Evolutionary conservation across 1,284 basidiomycete genomes (phyloP).

Genomic region (Apiotrichum sp.): DNA sequence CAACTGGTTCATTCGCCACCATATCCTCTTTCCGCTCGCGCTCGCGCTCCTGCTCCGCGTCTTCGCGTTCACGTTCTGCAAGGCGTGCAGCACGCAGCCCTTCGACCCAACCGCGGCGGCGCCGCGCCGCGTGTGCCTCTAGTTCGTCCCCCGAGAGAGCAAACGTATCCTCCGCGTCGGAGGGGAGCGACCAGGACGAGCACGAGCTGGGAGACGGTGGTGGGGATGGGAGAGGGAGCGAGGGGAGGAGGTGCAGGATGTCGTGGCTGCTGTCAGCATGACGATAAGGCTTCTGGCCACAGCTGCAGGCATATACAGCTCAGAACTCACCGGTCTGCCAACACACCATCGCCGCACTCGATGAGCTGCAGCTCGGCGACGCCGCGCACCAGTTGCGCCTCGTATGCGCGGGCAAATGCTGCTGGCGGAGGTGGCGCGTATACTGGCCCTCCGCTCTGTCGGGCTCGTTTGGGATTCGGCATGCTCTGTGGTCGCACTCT

Average conservation of each 20-base stretch:
- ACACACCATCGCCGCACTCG: constrained; percentile 22
- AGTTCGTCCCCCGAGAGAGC: constrained; percentile 64
- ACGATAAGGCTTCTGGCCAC: too few species aligned
- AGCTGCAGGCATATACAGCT: too few species aligned
- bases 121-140: constrained; percentile 57
- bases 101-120: constrained; percentile 60
- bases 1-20: constrained; percentile 60
- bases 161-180: constrained; percentile 73
- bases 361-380: constrained; percentile 18
- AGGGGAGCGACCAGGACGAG: constrained; percentile 63
- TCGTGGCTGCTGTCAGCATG: constrained; percentile 58
- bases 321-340: constrained; percentile 36
- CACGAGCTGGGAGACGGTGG: constrained; percentile 4
- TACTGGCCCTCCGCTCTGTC: too few species aligned
- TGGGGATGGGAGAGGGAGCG: neutral
- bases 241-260: constrained; percentile 59
- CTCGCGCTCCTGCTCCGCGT: constrained; percentile 67
- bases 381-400: constrained; percentile 26
- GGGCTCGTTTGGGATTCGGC: neutral
- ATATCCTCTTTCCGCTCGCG: constrained; percentile 50
- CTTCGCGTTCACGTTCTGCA: constrained; percentile 47
- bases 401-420: constrained; percentile 29
- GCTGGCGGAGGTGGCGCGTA: constrained; percentile 1
- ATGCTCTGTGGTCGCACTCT: neutral
- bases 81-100: constrained; percentile 59